Conservation (phyloP, 2,329 filamentous ascomycete genomes). For the Biscogniauxia marginata region DNA sequence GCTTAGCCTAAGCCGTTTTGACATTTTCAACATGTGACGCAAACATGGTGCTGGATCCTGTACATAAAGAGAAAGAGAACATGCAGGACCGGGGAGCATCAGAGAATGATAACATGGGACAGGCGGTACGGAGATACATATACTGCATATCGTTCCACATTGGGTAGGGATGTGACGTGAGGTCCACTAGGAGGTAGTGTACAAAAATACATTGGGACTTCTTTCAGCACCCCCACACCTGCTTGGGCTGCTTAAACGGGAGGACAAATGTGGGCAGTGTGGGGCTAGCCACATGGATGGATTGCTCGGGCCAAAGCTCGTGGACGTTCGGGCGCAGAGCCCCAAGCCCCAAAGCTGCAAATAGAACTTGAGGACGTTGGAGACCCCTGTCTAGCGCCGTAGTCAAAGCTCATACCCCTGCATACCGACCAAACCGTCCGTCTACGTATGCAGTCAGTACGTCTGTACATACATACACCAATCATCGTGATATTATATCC, state of each 20-base stretch:
- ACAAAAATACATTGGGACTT: not conserved
- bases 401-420: conserved; percentile 19
- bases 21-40: conserved; percentile 21
- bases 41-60: conserved; percentile 20
- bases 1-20: not conserved
- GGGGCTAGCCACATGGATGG: not conserved
- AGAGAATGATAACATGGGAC: not conserved
- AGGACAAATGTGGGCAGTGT: not conserved
- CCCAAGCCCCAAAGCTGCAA: conserved; percentile 10
- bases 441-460: not conserved
- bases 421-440: conserved; percentile 13
- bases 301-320: not conserved
- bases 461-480: not conserved
- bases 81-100: not conserved
- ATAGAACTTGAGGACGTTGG: conserved; percentile 17
- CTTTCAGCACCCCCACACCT: not conserved
- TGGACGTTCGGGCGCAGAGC: conserved; percentile 22
- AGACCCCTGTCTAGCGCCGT: conserved; percentile 16
- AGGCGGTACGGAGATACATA: not conserved
- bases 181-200: not conserved
- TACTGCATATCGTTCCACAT: not conserved
- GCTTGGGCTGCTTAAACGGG: not conserved
- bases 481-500: too few species aligned
- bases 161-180: not conserved
- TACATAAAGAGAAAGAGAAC: not conserved